Evolutionary conservation across 257 asterid species (phyloP), one percentile per base, ranked within the genome.

Genomic region (Salvia splendens): DNA sequence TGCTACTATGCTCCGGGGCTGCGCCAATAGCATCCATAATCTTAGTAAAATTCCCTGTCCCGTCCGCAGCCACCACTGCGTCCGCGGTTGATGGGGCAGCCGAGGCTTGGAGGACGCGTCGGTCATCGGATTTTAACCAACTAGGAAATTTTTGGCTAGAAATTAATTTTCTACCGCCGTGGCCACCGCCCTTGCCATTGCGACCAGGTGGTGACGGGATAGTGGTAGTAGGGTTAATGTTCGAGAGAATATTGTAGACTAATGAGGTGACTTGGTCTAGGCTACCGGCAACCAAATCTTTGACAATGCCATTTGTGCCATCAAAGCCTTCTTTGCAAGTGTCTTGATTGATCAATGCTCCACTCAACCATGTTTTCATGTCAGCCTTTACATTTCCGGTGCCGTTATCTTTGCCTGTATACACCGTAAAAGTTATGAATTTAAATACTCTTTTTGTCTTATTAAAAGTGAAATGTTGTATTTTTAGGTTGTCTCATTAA

Each of bases 321-420:
- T 80, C 81, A n/a, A 84, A 76, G 16, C 86, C 89, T 61, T 84
- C 86, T 12, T 43, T 56, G 78, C 91, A 87, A 5, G 91, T 80
- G 28, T 82, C 89, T 75, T 81, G 91, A 59, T 84, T 84, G 15
- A 58, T 52, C 2, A 87, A 57, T 9, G 85, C 87, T 17, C 82
- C 84, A 64, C 86, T 84, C 24, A 85, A 58, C 91, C 89, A 81
- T 66, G 95, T 79, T 52, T 81, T 79, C 75, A 85, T 72, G 40
- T 87, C 86, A 1, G 77, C 62, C 5, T 79, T 75, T 30, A 69
- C 36, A 38, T 84, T 76, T 3, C 87, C 87, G 0, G 89, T 79
- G 53, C 85, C 61, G 11, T 75, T 72, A 42, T 77, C 71, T 71
- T 78, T 79, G 15, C 79, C 89, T 83, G 71, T 8, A 49, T 16